Evolutionary conservation across 2,329 filamentous ascomycete species (phyloP).

Genomic region (Neofusicoccum umdonicola): DNA sequence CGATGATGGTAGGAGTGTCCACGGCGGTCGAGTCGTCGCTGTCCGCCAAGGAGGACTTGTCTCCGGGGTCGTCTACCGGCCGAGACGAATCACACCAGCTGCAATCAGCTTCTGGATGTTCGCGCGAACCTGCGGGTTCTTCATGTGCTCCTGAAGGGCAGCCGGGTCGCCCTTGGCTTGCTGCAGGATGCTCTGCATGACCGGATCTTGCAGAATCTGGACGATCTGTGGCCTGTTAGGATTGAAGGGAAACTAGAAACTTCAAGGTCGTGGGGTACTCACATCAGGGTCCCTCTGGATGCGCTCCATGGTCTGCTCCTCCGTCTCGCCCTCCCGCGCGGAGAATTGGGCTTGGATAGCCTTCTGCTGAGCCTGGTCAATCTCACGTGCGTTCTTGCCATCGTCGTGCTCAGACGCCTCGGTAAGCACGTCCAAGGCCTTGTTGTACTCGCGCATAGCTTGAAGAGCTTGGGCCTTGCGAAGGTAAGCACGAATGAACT

Average conservation of each 20-base stretch:
- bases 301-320: slow-evolving; percentile 90
- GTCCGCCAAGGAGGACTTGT: not conserved
- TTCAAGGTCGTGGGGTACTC: slow-evolving; percentile 37
- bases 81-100: slow-evolving; percentile 84
- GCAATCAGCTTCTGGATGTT: slow-evolving; percentile 96
- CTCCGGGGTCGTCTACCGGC: slow-evolving; percentile 41
- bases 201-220: slow-evolving; percentile 86
- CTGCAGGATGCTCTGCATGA: slow-evolving; percentile 97
- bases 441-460: slow-evolving; percentile 97
- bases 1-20: not conserved
- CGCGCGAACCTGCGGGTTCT: slow-evolving; percentile 76
- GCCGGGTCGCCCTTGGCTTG: slow-evolving; percentile 92
- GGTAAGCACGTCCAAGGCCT: slow-evolving; percentile 83
- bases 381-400: slow-evolving; percentile 81
- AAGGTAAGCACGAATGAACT: slow-evolving; percentile 94
- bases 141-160: slow-evolving; percentile 95
- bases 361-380: slow-evolving; percentile 92
- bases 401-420: slow-evolving; percentile 77
- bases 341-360: slow-evolving; percentile 86
- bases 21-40: not conserved
- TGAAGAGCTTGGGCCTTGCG: slow-evolving; percentile 94
- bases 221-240: slow-evolving; percentile 60
- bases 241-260: not conserved
- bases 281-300: slow-evolving; percentile 89
- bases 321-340: slow-evolving; percentile 87